Conservation (phyloP, 2,329 filamentous ascomycete genomes). For the Cladosporium sp. region DNA sequence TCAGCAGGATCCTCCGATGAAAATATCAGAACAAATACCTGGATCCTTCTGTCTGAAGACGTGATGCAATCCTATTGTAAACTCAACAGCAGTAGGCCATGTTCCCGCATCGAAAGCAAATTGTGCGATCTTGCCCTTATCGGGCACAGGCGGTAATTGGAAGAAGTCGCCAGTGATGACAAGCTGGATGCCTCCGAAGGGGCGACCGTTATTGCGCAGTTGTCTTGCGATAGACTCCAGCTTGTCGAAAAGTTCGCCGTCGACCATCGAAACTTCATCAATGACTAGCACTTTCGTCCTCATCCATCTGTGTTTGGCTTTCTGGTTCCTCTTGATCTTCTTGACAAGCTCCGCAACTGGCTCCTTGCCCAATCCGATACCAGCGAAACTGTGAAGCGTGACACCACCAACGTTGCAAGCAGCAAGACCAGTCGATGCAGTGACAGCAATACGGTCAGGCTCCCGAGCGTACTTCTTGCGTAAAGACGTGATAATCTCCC, state of each 20-base stretch:
- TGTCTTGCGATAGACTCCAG: constrained; percentile 78
- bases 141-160: constrained; percentile 88
- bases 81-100: constrained; percentile 87
- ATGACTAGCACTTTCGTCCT: constrained; percentile 81
- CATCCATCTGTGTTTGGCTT: constrained; percentile 84
- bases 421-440: constrained; percentile 89
- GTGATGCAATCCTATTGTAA: constrained; percentile 90
- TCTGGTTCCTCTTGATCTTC: constrained; percentile 83
- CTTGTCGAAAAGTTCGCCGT: constrained; percentile 95
- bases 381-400: constrained; percentile 91
- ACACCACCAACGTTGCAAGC: constrained; percentile 96
- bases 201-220: constrained; percentile 81
- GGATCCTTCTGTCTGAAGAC: constrained; percentile 93
- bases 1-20: constrained; percentile 19
- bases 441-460: constrained; percentile 81
- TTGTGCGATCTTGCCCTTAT: constrained; percentile 64
- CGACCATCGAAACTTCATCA: constrained; percentile 98
- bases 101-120: constrained; percentile 91
- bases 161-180: constrained; percentile 98
- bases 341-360: constrained; percentile 71
- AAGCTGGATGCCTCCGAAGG: constrained; percentile 93
- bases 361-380: constrained; percentile 93
- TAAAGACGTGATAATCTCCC: constrained; percentile 78
- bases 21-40: constrained; percentile 37
- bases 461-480: constrained; percentile 70